phyloP scores from a whole-genome alignment of 495 filamentous ascomycete genomes.

The Penicillium longicatenatum region DNA sequence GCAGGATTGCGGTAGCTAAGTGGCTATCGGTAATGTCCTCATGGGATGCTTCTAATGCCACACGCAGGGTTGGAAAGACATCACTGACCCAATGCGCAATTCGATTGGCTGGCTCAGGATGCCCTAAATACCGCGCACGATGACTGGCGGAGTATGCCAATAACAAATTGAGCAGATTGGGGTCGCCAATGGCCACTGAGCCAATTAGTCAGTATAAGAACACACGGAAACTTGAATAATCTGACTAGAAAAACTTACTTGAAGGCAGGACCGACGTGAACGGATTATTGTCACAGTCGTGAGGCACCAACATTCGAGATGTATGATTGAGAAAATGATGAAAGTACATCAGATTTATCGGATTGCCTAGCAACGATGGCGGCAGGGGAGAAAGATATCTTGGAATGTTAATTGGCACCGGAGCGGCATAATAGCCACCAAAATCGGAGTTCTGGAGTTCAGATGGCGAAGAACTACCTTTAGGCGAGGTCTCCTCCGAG shows the following conservation, averaged over 20 bases:
- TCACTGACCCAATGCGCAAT: constrained; percentile 79
- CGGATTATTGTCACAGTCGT: constrained; percentile 74
- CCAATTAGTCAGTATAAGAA: constrained; percentile 14
- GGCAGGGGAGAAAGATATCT: constrained; percentile 67
- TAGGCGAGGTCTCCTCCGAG: constrained; percentile 5
- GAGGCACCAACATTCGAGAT: constrained; percentile 70
- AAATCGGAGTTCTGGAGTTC: constrained; percentile 16
- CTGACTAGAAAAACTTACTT: constrained; percentile 47
- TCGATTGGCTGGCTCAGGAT: constrained; percentile 73
- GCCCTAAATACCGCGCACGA: constrained; percentile 72
- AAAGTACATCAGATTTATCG: constrained; percentile 75
- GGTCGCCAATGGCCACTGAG: constrained; percentile 65
- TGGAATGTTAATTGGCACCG: constrained; percentile 69
- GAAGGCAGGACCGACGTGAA: constrained; percentile 70
- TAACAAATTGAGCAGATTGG: constrained; percentile 72
- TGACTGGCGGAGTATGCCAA: constrained; percentile 84
- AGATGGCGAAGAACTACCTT: neutral
- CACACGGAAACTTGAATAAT: neutral
- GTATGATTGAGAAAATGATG: constrained; percentile 85
- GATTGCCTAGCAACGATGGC: constrained; percentile 66
- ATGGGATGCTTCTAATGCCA: constrained; percentile 57
- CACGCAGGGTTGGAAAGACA: constrained; percentile 72
- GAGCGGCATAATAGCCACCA: constrained; percentile 66
- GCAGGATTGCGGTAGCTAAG: constrained; percentile 83
- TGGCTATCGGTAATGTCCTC: constrained; percentile 72